These are phyloP conservation scores for Neonectria hederae DNA, from an alignment of 2,329 filamentous ascomycete species.

Conservation along the genomic window DNA sequence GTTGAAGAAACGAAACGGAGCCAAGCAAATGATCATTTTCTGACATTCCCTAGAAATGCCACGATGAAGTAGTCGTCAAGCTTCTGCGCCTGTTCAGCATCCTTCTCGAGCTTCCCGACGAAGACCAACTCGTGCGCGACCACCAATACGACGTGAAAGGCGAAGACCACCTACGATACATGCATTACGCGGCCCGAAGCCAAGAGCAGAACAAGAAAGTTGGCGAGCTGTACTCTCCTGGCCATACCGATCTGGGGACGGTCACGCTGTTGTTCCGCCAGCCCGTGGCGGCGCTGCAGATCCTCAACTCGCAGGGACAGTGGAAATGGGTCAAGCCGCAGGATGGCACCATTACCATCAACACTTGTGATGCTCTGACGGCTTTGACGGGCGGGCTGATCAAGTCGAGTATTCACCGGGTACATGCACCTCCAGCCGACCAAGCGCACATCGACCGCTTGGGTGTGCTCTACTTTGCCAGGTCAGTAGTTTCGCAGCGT, in stretches of 20 bases:
- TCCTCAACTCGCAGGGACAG: slow-evolving; percentile 53
- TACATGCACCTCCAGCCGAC: slow-evolving; percentile 3
- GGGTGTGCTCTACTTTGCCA: slow-evolving; percentile 9
- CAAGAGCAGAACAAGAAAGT: background rate
- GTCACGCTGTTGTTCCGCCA: slow-evolving; percentile 67
- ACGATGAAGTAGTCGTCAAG: slow-evolving; percentile 60
- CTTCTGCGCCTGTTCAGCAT: background rate
- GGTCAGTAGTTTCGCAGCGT: background rate
- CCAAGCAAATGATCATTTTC: background rate
- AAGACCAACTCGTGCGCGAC: slow-evolving; percentile 61
- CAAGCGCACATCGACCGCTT: slow-evolving; percentile 13
- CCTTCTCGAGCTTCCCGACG: slow-evolving; percentile 63
- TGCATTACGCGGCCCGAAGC: slow-evolving; percentile 57
- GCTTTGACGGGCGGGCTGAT: slow-evolving; percentile 58
- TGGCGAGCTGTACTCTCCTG: slow-evolving; percentile 51
- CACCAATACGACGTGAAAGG: slow-evolving; percentile 65
- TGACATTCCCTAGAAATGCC: slow-evolving; percentile 34
- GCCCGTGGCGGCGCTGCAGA: slow-evolving; percentile 65
- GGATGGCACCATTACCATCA: slow-evolving; percentile 60
- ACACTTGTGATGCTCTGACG: slow-evolving; percentile 58
- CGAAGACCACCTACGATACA: slow-evolving; percentile 69
- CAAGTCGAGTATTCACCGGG: slow-evolving; percentile 52
- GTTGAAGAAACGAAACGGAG: background rate
- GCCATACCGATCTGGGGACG: slow-evolving; percentile 65
- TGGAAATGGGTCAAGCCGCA: slow-evolving; percentile 61